phyloP scores from a whole-genome alignment of 176 grass and related monocot genomes.

The Triticum aestivum region DNA sequence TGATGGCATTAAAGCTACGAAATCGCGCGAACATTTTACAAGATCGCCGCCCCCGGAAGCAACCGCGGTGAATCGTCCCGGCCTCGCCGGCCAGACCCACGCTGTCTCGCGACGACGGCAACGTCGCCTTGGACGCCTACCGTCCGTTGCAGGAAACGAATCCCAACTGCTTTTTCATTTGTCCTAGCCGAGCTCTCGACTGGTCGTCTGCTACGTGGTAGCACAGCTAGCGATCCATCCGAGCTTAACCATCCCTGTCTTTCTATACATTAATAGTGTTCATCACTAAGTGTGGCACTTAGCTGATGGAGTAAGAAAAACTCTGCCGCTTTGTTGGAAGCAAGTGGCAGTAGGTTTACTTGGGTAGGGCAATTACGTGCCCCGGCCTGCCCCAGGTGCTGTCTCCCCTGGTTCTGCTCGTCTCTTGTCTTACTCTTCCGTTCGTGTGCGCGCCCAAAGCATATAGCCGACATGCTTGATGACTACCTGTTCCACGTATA shows the following conservation, averaged over 20 bases:
- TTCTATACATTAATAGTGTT: neutral
- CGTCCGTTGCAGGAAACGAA: neutral
- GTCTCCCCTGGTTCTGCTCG: conserved; percentile 4
- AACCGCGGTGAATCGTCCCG: neutral
- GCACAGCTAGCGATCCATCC: neutral
- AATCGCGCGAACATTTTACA: neutral
- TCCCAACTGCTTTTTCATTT: neutral
- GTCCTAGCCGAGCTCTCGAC: neutral
- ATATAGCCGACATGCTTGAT: neutral
- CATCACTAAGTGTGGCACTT: neutral
- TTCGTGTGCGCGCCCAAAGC: neutral
- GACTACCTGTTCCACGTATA: neutral
- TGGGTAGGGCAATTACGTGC: no score
- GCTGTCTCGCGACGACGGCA: neutral
- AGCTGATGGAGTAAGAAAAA: neutral
- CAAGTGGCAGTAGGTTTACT: neutral
- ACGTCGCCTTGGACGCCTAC: neutral
- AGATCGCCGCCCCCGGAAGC: neutral
- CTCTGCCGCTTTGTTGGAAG: neutral
- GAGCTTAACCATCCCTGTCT: neutral
- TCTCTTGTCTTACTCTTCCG: neutral
- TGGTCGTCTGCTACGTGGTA: neutral
- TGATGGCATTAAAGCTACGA: neutral
- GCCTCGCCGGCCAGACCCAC: neutral
- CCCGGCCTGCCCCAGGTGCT: neutral